Base-by-base conservation (phyloP, 495 filamentous ascomycete species). In the Terfezia boudieri region DNA sequence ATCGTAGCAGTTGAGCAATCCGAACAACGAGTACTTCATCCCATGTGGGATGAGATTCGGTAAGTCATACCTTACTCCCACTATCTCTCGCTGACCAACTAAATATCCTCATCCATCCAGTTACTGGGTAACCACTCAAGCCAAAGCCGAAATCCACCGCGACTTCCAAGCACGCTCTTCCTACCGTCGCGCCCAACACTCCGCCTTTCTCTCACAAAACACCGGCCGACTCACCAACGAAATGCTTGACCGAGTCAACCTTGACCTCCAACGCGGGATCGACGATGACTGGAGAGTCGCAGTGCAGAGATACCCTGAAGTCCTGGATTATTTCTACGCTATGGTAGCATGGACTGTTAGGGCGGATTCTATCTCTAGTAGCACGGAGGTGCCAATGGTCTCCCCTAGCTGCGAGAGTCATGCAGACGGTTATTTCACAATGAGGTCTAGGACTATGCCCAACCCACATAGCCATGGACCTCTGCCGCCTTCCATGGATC, bases 231-330 rank as follows among this genome's bases (percentile, higher is more conserved):
- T 74, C 73, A 62, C 77, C 73, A 64, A 67, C 69, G 57, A 66
- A 58, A 71, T 82, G 62, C 70, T 83, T 36, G 66, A 71, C 22
- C 71, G 72, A 36, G 78, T 76, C 23, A 72, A 82, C 58, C 69
- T 70, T 8, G 68, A 72, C 57, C 71, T 83, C 53, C 80, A 81
- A 64, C 70, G 74, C 38, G 81, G 78, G 58, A 79, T 84, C 64
- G 80, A 83, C 61, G 79, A 81, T 37, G 81, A 85, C 68, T 85
- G 81, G 81, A 71, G 75, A 59, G 69, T 72, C 8, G 77, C 73
- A 35, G 80, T 83, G 37, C 76, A 82, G 53, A 70, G 75, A 52
- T 85, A 85, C 58, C 81, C 81, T 5, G 78, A 83, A 60, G 79
- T 84, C 26, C 69, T 85, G 41, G 79, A 84, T 66, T 81, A 83